Evolutionary conservation across 345 rosid genomes (phyloP).

Genomic region (Salix koriyanagi): DNA sequence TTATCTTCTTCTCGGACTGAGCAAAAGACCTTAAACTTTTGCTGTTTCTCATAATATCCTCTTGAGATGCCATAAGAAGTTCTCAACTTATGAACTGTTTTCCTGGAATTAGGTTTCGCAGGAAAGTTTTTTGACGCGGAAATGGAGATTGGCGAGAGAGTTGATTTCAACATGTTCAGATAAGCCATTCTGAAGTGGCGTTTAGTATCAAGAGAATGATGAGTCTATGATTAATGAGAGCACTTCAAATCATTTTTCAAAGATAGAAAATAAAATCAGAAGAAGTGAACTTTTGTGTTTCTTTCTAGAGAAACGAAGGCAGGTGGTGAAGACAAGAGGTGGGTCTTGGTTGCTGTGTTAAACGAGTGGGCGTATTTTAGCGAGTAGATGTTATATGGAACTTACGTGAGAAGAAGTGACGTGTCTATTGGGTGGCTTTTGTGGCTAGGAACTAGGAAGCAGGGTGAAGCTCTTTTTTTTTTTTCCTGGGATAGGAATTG

Average conservation of each 20-base stretch:
- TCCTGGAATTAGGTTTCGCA: constrained; percentile 32
- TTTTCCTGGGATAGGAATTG: too few species aligned
- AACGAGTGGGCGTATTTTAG: constrained; percentile 26
- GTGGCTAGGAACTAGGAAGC: constrained; percentile 30
- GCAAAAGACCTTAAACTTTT: constrained; percentile 39
- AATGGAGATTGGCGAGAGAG: constrained; percentile 43
- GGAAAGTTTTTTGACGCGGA: constrained; percentile 38
- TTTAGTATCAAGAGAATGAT: constrained; percentile 14
- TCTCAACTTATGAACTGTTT: constrained; percentile 25
- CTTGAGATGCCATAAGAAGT: constrained; percentile 16
- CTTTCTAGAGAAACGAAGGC: background rate
- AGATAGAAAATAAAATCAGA: background rate
- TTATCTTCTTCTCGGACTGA: constrained; percentile 52
- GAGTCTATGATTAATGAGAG: constrained; percentile 19
- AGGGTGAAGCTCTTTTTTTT: background rate
- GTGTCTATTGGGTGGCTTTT: constrained; percentile 15
- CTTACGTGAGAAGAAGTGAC: constrained; percentile 29
- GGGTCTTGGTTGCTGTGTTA: constrained; percentile 5
- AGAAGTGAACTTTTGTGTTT: too few species aligned
- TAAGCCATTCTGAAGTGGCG: constrained; percentile 34
- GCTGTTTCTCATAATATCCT: constrained; percentile 8
- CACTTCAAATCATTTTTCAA: background rate
- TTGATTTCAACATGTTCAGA: constrained; percentile 38
- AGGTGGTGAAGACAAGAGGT: constrained; percentile 4
- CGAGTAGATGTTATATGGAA: background rate